Base-by-base conservation (phyloP, 768 basidiomycete species). In the Lentinula raphanica region DNA sequence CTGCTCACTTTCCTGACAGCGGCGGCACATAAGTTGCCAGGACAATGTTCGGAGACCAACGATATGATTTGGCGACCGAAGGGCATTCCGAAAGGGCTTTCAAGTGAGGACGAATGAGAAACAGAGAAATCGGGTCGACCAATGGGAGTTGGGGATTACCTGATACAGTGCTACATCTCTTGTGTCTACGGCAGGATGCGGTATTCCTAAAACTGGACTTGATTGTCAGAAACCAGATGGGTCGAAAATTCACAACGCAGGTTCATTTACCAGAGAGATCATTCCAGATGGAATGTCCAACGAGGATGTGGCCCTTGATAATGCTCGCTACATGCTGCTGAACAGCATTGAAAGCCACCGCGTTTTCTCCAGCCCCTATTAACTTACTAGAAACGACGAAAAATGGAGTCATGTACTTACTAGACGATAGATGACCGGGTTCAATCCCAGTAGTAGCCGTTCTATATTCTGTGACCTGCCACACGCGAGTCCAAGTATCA, bases 21-120 rank as follows among this genome's bases (percentile, higher is more conserved):
- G 81, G 64, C 90, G 79, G 57, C 82, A 79, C 89, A 93, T 89
- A 35, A 93, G 79, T 64, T 86, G 86, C 88, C 88, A 92, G 68
- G 85, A 82, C 15, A 93, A 76, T 4, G 92, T 93, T 65, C 84
- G 86, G 35, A 93, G 76, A 27, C 92, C 90, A 60, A 90, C 73
- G 49, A 84, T 69, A 63, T 88, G 85, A 65, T 86, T 83, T 5
- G 83, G 82, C 27, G 80, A 79, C 25, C 82, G 81, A 54, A 92
- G 71, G 1, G 87, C 81, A 57, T 84, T 87, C 65, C 88, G 80
- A 66, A 92, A 92, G 0, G 90, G 90, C 74, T 88, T 67, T 66
- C 38, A 59, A 42, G 23, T 32, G 35, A 38, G 12, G 35, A 29
- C n/a, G 13, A 35, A 35, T 35, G 3, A 35, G 32, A 35, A 7